Conservation (phyloP, 2,329 filamentous ascomycete genomes). For the Phaeomoniella chlamydospora region DNA sequence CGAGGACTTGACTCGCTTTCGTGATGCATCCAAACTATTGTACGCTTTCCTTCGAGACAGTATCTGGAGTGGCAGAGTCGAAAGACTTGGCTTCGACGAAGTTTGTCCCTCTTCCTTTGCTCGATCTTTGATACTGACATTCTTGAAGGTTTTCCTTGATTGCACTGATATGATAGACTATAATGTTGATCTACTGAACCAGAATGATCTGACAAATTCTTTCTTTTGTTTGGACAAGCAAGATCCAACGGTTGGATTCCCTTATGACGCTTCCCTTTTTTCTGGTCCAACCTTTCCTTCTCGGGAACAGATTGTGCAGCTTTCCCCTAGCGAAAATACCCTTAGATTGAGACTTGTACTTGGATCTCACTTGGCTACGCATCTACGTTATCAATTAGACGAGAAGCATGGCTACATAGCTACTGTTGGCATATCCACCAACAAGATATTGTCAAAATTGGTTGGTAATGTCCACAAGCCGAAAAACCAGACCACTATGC, state of each 20-base stretch:
- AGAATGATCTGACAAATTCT: conserved; percentile 45
- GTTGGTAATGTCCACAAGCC: conserved; percentile 77
- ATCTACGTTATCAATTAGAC: conserved; percentile 60
- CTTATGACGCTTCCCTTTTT: conserved; percentile 55
- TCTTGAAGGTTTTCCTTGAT: conserved; percentile 51
- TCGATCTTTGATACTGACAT: conserved; percentile 3
- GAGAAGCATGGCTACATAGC: conserved; percentile 69
- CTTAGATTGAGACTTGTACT: conserved; percentile 51
- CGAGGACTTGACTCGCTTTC: conserved; percentile 73
- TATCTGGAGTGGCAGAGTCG: conserved; percentile 65
- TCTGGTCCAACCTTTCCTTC: conserved; percentile 48
- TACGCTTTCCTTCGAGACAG: conserved; percentile 58
- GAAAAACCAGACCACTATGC: conserved; percentile 68
- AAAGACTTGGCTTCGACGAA: conserved; percentile 84
- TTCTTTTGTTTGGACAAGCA: conserved; percentile 65
- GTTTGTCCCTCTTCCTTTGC: conserved; percentile 40
- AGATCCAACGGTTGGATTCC: conserved; percentile 69
- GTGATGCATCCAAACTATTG: conserved; percentile 70
- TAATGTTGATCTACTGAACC: conserved; percentile 60
- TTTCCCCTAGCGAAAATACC: conserved; percentile 9
- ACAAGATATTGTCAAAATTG: conserved; percentile 75
- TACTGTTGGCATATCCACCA: conserved; percentile 76
- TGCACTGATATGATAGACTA: conserved; percentile 77
- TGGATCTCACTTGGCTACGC: conserved; percentile 65
- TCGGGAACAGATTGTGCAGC: conserved; percentile 6